Percentiles rank a stretch among this genome's conserved stretches.
phyloP scores from a whole-genome alignment of 352 stramenopile species.

The Albugo laibachii region DNA sequence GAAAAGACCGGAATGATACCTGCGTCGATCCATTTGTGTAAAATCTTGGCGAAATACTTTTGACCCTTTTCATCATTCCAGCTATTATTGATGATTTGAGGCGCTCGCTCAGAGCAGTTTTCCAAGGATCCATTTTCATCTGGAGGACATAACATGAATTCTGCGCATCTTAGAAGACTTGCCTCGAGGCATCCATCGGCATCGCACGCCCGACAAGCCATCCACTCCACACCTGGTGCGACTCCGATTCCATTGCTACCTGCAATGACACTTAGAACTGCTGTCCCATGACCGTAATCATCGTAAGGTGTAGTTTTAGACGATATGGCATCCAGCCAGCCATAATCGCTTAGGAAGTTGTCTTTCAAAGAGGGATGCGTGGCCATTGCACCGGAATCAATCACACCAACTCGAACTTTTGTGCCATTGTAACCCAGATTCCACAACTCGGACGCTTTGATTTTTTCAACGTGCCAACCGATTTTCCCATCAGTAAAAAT shows the following conservation, averaged over 20 bases:
- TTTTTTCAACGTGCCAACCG: conserved; percentile 5
- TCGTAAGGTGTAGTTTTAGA: conserved; percentile 19
- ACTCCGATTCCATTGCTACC: conserved; percentile 27
- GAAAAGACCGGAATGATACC: conserved; percentile 41
- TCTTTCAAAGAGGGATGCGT: conserved; percentile 21
- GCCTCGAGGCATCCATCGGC: conserved; percentile 17
- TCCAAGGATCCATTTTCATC: conserved; percentile 13
- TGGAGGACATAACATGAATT: conserved; percentile 53
- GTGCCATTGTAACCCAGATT: conserved; percentile 19
- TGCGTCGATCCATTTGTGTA: conserved; percentile 19
- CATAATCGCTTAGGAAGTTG: conserved; percentile 22
- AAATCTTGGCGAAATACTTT: conserved; percentile 20
- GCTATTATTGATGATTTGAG: conserved; percentile 44
- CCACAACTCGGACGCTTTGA: conserved; percentile 8
- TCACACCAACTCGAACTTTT: conserved; percentile 30
- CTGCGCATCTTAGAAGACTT: conserved; percentile 27
- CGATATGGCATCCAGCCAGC: conserved; percentile 36
- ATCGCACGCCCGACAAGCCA: conserved; percentile 29
- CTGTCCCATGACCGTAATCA: conserved; percentile 26
- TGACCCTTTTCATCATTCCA: conserved; percentile 25
- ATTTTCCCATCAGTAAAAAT: conserved; percentile 3
- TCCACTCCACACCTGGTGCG: conserved; percentile 28
- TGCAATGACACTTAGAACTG: conserved; percentile 23
- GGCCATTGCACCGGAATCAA: conserved; percentile 30
- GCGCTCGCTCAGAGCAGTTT: conserved; percentile 26